phyloP scores from a whole-genome alignment of 345 rosid species.

The Limnanthes douglasii region DNA sequence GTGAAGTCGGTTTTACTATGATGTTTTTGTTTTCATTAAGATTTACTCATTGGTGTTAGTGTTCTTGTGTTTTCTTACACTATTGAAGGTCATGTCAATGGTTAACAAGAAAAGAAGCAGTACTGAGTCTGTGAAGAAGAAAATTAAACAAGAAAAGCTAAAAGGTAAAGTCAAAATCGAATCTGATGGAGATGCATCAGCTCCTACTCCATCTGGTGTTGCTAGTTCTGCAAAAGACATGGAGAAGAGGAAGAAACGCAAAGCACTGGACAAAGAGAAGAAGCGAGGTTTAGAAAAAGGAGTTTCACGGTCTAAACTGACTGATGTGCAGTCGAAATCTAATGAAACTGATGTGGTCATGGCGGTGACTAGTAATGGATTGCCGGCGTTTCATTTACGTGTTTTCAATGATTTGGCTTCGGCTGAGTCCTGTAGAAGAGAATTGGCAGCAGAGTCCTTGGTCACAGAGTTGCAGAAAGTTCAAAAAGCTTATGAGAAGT shows the following conservation, averaged over 20 bases:
- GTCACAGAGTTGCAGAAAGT: conserved; percentile 50
- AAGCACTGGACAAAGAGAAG: conserved; percentile 59
- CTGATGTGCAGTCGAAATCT: conserved; percentile 8
- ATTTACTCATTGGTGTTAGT: background rate
- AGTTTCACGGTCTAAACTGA: conserved; percentile 9
- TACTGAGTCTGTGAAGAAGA: conserved; percentile 23
- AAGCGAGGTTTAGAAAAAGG: conserved; percentile 20
- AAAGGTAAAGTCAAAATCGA: conserved; percentile 7
- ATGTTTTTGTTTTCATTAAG: background rate
- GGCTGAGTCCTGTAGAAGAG: conserved; percentile 36
- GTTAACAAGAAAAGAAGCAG: conserved; percentile 44
- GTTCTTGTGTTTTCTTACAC: background rate
- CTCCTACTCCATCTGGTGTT: conserved; percentile 6
- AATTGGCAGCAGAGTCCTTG: conserved; percentile 51
- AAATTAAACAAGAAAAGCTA: conserved; percentile 19
- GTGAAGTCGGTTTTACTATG: background rate
- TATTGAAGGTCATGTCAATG: conserved; percentile 23
- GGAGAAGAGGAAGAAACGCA: conserved; percentile 78
- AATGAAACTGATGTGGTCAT: conserved; percentile 10
- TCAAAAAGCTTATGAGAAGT: conserved; percentile 49
- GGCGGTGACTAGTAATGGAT: conserved; percentile 11
- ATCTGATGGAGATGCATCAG: conserved; percentile 8
- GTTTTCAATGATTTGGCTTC: conserved; percentile 70
- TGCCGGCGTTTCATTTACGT: conserved; percentile 57
- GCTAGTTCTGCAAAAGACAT: conserved; percentile 34